These are phyloP conservation scores for Leccinum disarticulatum DNA, from an alignment of 768 basidiomycete species.

Conservation along the genomic window DNA sequence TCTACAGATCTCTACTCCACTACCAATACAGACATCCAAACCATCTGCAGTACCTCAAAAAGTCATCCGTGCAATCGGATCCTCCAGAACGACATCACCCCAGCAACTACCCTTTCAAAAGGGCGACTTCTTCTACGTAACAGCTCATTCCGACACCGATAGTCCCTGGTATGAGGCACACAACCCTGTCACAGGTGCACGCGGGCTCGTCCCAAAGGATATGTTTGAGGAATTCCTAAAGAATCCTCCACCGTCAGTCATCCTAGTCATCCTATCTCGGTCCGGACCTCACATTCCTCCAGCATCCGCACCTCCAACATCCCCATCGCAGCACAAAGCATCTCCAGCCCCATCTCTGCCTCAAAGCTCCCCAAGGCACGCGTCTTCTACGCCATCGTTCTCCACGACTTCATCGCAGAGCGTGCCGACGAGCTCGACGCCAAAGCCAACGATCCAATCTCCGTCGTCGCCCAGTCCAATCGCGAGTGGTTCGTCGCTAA, in stretches of 20 bases:
- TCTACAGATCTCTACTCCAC: constrained; percentile 68
- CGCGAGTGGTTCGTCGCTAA: constrained; percentile 99
- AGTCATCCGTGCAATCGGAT: constrained; percentile 82
- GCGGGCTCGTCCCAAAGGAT: constrained; percentile 84
- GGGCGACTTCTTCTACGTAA: constrained; percentile 98
- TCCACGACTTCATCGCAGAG: constrained; percentile 96
- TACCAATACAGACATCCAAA: constrained; percentile 47
- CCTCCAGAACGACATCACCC: constrained; percentile 68
- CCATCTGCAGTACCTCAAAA: constrained; percentile 65
- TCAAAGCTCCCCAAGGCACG: constrained; percentile 43
- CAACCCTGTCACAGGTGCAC: constrained; percentile 87
- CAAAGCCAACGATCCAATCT: constrained; percentile 88
- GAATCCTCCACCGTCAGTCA: constrained; percentile 48
- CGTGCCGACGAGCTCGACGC: constrained; percentile 95
- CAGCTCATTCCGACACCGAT: constrained; percentile 61
- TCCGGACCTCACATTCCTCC: not conserved
- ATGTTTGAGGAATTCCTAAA: constrained; percentile 93
- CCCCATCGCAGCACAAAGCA: constrained; percentile 15
- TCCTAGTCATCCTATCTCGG: not conserved
- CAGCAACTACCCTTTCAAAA: constrained; percentile 87
- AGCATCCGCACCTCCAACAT: constrained; percentile 46
- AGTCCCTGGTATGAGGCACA: constrained; percentile 88
- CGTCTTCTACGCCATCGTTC: constrained; percentile 91
- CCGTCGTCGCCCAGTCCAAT: constrained; percentile 99
- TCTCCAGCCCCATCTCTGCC: constrained; percentile 33